phyloP scores from a whole-genome alignment of 768 basidiomycete genomes.

The Tylopilus sp. region DNA sequence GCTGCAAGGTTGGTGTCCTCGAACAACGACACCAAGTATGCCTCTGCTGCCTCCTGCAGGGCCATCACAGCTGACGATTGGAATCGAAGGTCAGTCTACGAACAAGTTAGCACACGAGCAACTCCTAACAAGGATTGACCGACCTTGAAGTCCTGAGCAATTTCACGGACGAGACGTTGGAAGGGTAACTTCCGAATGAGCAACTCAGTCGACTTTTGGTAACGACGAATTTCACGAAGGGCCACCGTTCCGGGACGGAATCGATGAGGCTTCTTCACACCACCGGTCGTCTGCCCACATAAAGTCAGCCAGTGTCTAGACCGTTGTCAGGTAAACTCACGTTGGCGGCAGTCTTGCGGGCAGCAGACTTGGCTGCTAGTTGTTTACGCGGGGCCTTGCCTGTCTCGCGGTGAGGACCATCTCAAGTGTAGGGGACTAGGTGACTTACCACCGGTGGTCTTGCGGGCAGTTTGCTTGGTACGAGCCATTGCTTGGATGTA shows the following conservation, averaged over 20 bases:
- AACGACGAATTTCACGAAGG: conserved; percentile 96
- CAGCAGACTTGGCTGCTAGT: conserved; percentile 94
- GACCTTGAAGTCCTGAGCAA: conserved; percentile 97
- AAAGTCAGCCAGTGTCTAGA: too few relatives aligned
- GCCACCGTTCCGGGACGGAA: conserved; percentile 98
- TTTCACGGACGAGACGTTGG: conserved; percentile 97
- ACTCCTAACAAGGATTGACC: too few relatives aligned
- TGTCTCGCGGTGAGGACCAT: too few relatives aligned
- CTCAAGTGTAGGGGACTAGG: too few relatives aligned
- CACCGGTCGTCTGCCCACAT: too few relatives aligned
- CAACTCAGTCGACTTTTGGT: conserved; percentile 98
- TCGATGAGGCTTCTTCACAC: conserved; percentile 99
- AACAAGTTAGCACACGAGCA: too few relatives aligned
- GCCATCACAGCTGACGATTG: conserved; percentile 95
- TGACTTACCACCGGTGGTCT: conserved; percentile 96
- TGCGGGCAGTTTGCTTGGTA: conserved; percentile 99
- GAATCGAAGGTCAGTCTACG: conserved; percentile 91
- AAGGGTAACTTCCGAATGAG: conserved; percentile 99
- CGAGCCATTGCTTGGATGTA: too few relatives aligned
- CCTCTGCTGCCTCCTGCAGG: conserved; percentile 90
- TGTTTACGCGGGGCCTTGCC: conserved; percentile 92
- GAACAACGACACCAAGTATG: conserved; percentile 82
- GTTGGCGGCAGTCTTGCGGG: conserved; percentile 77
- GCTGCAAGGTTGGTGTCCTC: conserved; percentile 91
- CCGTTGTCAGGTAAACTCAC: too few relatives aligned